Evolutionary conservation across 2,329 filamentous ascomycete species (phyloP).

Genomic region (Ciborinia camelliae): DNA sequence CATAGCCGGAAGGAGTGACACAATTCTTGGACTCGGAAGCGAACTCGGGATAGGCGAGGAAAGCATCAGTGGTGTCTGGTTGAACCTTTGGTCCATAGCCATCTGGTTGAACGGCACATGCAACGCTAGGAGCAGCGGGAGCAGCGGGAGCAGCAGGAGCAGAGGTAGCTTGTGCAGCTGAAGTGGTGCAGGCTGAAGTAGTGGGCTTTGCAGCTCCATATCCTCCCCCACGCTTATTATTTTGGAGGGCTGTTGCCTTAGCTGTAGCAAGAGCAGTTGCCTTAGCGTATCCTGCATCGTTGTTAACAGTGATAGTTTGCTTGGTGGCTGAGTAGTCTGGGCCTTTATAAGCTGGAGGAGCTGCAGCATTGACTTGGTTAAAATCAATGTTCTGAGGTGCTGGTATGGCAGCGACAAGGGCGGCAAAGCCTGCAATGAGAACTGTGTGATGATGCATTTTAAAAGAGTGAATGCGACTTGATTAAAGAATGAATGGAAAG

Average conservation of each 20-base stretch:
- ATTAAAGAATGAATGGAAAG: conserved; percentile 19
- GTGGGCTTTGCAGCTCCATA: not conserved
- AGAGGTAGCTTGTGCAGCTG: not conserved
- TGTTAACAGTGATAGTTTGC: not conserved
- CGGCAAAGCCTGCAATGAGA: conserved; percentile 22
- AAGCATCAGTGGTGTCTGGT: conserved; percentile 38
- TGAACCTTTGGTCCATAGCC: conserved; percentile 36
- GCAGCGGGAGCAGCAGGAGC: not conserved
- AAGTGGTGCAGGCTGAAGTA: not conserved
- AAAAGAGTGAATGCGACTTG: not conserved
- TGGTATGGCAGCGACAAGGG: conserved; percentile 23
- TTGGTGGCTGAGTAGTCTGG: not conserved
- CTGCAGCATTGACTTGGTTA: conserved; percentile 14
- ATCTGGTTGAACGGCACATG: conserved; percentile 17
- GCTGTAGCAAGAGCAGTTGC: conserved; percentile 1
- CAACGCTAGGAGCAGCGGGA: not conserved
- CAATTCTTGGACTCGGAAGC: conserved; percentile 29
- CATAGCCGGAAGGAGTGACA: conserved; percentile 35
- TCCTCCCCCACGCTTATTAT: not conserved
- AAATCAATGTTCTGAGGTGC: conserved; percentile 24
- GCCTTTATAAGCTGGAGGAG: not conserved
- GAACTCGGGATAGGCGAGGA: conserved; percentile 32
- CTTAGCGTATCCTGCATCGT: not conserved
- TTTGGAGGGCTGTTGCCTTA: not conserved
- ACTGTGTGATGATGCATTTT: conserved; percentile 10